Conservation (phyloP, 2,329 filamentous ascomycete species). For the Ophiostoma ips region DNA sequence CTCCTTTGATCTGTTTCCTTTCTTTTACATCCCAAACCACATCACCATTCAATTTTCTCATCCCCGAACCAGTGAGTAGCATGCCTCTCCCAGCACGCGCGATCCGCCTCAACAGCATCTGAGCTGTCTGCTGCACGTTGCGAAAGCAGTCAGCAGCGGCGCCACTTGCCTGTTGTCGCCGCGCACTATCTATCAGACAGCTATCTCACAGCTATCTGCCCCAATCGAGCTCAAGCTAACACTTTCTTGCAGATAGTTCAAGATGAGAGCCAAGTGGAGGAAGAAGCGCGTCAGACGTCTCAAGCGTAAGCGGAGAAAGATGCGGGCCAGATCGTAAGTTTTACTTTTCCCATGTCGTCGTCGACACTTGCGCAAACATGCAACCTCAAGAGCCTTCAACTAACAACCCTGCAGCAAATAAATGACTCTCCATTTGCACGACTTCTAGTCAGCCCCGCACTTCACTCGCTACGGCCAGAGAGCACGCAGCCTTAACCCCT, state of each 20-base stretch:
- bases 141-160: background rate
- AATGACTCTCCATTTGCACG: constrained; percentile 9
- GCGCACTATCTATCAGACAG: background rate
- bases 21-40: constrained; percentile 19
- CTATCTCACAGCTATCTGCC: background rate
- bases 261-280: constrained; percentile 96
- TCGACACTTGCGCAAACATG: background rate
- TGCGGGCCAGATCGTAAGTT: constrained; percentile 87
- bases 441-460: constrained; percentile 10
- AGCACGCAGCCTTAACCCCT: constrained; percentile 1
- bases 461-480: constrained; percentile 3
- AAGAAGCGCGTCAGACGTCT: constrained; percentile 99
- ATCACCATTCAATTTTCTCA: constrained; percentile 30
- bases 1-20: constrained; percentile 3
- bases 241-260: constrained; percentile 27
- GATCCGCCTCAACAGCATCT: background rate
- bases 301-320: constrained; percentile 99
- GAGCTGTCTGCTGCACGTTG: background rate
- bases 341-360: background rate
- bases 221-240: constrained; percentile 11
- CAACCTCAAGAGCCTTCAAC: background rate
- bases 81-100: background rate
- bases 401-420: constrained; percentile 10
- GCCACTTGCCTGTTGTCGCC: background rate
- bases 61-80: constrained; percentile 24